Evolutionary conservation across 768 basidiomycete species (phyloP).

Genomic region (Strobilomyces confusus): DNA sequence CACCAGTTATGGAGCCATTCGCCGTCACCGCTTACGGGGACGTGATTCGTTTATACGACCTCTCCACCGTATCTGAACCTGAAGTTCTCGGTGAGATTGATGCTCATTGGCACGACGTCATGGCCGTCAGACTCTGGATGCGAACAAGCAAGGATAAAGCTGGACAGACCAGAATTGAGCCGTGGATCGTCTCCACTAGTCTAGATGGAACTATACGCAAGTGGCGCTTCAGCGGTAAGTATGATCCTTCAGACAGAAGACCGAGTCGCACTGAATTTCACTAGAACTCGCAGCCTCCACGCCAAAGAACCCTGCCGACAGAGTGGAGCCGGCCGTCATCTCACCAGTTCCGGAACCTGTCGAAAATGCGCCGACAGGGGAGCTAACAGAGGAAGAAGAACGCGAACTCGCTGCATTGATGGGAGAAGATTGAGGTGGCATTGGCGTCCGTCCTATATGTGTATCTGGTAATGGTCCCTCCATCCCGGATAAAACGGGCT

Average conservation of each 20-base stretch:
- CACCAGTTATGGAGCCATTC: slow-evolving; percentile 66
- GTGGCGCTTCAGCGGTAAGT: slow-evolving; percentile 71
- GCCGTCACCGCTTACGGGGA: slow-evolving; percentile 84
- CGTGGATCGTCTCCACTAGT: slow-evolving; percentile 80
- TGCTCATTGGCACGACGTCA: slow-evolving; percentile 90
- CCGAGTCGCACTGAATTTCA: background rate
- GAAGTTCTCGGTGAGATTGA: slow-evolving; percentile 73
- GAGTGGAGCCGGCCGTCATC: slow-evolving; percentile 16
- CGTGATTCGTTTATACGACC: slow-evolving; percentile 73
- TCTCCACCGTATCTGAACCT: slow-evolving; percentile 62
- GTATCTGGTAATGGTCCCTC: slow-evolving; percentile 27
- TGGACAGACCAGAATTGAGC: slow-evolving; percentile 52
- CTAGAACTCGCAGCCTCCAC: slow-evolving; percentile 29
- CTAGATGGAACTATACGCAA: slow-evolving; percentile 84
- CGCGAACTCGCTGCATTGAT: slow-evolving; percentile 82
- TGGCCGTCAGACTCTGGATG: slow-evolving; percentile 69
- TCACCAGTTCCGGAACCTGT: slow-evolving; percentile 27
- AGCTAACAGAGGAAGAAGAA: slow-evolving; percentile 86
- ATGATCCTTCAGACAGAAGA: background rate
- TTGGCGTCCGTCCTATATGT: slow-evolving; percentile 5
- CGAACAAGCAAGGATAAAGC: slow-evolving; percentile 43
- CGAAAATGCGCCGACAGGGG: slow-evolving; percentile 28
- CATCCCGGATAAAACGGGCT: slow-evolving; percentile 50
- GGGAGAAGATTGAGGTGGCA: slow-evolving; percentile 30
- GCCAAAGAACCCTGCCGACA: slow-evolving; percentile 16